Evolutionary conservation across 306 rosid species (phyloP), one percentile per base, ranked within the genome.

Genomic region (Purshia tridentata): DNA sequence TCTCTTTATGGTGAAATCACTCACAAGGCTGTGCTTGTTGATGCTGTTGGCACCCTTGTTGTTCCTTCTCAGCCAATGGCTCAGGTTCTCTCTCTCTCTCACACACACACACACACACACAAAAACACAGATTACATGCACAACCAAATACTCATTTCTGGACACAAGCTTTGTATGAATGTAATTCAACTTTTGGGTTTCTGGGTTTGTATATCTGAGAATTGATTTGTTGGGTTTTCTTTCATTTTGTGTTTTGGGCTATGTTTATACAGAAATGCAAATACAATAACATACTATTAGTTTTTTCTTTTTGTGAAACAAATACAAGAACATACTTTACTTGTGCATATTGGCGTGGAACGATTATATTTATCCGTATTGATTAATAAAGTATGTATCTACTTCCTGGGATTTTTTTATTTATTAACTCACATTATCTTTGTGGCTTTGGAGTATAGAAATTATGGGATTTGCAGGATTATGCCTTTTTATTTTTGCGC

Each of bases 61-160:
- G 69, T 94, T 71, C 98, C 98, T 53, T 94, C 98, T 79, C 98
- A 94, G 77, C 98, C 98, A 66, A 94, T 87, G 91, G 97, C 98
- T 42, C 89, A 91, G 97, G 98, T 93, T 6, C 41, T 23, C 67
- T 44, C 59, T 61, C 60, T 19, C 5, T 10, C 22, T 42, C 48
- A 10, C 16, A 8, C 18, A 8, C 5, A 13, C 41, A 29, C n/a
- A 37, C 14, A 37, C 56, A 19, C 11, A 11, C 8, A 16, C n/a
- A 22, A 8, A 22, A 13, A 13, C 35, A 16, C 1, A 29, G 35
- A 29, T 55, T 58, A 29, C 61, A 29, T 58, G 44, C 18, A 58
- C 42, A 58, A 4, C 19, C 41, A 13, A 5, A 58, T 23, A 29
- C 29, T 56, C 16, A 13, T 58, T 58, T 14, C 64, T 29, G 35